A percentile compares a stretch with the other conserved stretches of the same genome.
These are phyloP conservation scores for Cunninghamia lanceolata DNA, from an alignment of 75 land plant genomes.

Conservation along the genomic window DNA sequence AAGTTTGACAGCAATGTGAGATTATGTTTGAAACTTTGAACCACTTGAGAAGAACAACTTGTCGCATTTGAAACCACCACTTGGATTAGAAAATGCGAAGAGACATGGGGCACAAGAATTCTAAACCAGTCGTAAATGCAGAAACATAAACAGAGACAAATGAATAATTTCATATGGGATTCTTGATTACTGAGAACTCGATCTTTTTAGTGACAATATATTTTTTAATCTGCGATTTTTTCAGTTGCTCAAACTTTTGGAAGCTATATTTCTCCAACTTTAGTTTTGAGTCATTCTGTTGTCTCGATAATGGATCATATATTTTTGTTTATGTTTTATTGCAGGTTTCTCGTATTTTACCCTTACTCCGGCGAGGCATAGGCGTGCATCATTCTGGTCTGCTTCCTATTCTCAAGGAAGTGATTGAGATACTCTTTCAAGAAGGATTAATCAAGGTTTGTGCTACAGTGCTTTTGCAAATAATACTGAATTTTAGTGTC, in stretches of 20 bases:
- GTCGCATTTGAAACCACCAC: background rate
- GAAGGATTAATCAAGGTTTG: conserved; percentile 98
- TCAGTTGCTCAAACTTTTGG: background rate
- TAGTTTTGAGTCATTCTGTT: background rate
- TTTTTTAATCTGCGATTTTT: background rate
- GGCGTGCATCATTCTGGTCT: conserved; percentile 99
- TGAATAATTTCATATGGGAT: background rate
- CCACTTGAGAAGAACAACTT: background rate
- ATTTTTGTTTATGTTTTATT: conserved; percentile 1
- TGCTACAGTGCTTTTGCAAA: background rate
- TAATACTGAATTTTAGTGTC: background rate
- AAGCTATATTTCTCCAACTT: background rate
- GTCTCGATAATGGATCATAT: background rate
- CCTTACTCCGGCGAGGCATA: conserved; percentile 87
- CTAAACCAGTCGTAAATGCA: background rate
- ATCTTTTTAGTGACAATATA: background rate
- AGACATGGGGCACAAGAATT: background rate
- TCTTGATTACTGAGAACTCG: background rate
- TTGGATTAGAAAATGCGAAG: background rate
- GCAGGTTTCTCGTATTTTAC: conserved; percentile 89
- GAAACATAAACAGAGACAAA: background rate
- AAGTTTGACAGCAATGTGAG: background rate
- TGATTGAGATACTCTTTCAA: conserved; percentile 97
- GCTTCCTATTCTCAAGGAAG: conserved; percentile 97
- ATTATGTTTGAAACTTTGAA: background rate